A percentile compares a stretch with the other conserved stretches of the same genome.
These are phyloP conservation scores for Ascochyta rabiei DNA, from an alignment of 2,329 filamentous ascomycete genomes.

Conservation along the genomic window DNA sequence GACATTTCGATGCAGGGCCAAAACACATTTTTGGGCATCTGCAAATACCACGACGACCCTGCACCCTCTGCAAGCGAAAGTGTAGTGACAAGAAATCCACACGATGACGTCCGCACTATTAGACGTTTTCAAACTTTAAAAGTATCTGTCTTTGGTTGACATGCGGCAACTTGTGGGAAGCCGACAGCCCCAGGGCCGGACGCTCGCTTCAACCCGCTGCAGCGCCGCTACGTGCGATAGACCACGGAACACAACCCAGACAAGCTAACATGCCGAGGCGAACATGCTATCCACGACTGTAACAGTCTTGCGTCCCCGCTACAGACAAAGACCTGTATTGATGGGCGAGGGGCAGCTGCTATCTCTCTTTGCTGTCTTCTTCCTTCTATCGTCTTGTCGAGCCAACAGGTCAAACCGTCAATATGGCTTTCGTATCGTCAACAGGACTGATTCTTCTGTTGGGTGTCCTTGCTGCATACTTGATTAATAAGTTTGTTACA, in stretches of 20 bases:
- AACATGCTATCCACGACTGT: conserved; percentile 7
- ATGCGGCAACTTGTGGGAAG: conserved; percentile 3
- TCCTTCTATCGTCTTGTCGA: not conserved
- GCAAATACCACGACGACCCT: not conserved
- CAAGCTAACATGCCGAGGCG: conserved; percentile 8
- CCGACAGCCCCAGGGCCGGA: not conserved
- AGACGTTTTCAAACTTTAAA: not conserved
- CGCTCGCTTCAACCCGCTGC: conserved; percentile 16
- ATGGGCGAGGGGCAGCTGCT: not conserved
- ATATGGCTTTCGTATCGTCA: conserved; percentile 13
- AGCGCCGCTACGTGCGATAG: not conserved
- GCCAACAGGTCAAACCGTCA: not conserved
- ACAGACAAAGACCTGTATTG: conserved; percentile 1
- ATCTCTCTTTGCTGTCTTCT: not conserved
- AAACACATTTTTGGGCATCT: not conserved
- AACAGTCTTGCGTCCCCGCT: conserved; percentile 2
- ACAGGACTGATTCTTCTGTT: conserved; percentile 31
- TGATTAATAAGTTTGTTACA: conserved; percentile 16
- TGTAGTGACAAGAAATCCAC: not conserved
- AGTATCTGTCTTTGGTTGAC: not conserved
- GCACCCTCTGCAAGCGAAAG: not conserved
- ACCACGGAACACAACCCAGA: conserved; percentile 5
- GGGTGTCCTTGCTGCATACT: conserved; percentile 17
- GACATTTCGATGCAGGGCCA: not conserved
- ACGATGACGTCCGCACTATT: not conserved